Percentiles rank a stretch among this genome's conserved stretches.
Conservation (phyloP, 176 grass and related monocot genomes). For the bread wheat (Triticum aestivum) region DNA sequence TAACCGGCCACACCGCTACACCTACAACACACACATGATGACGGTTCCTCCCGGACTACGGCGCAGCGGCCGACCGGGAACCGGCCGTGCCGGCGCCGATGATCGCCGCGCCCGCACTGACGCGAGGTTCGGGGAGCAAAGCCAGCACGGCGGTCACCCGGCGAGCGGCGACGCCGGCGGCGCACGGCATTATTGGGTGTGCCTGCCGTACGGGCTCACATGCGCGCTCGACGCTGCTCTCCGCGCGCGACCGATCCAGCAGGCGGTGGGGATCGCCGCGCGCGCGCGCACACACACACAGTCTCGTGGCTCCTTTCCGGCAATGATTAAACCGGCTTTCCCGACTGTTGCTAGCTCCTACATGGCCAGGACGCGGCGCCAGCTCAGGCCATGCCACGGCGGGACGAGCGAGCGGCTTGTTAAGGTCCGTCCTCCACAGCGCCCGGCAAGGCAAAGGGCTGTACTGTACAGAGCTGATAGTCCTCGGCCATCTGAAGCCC, state of each 20-base stretch:
- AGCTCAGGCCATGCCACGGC: neutral
- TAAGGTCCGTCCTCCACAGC: neutral
- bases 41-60: neutral
- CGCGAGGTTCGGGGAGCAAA: neutral
- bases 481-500: neutral
- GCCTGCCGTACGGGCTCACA: neutral
- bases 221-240: neutral
- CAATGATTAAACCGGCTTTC: slow-evolving; percentile 11
- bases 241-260: neutral
- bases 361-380: slow-evolving; percentile 27
- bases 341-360: neutral
- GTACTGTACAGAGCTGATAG: neutral
- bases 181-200: neutral
- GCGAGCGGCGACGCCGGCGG: no score
- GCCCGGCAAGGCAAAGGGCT: neutral
- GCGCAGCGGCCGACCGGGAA: neutral
- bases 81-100: neutral
- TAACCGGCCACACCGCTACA: neutral
- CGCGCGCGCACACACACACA: neutral
- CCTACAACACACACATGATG: neutral
- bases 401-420: neutral
- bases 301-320: neutral
- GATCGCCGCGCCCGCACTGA: neutral
- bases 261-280: neutral
- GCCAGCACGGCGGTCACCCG: no score